Conservation (phyloP, 2,329 filamentous ascomycete species). For the Ophiostoma ips region DNA sequence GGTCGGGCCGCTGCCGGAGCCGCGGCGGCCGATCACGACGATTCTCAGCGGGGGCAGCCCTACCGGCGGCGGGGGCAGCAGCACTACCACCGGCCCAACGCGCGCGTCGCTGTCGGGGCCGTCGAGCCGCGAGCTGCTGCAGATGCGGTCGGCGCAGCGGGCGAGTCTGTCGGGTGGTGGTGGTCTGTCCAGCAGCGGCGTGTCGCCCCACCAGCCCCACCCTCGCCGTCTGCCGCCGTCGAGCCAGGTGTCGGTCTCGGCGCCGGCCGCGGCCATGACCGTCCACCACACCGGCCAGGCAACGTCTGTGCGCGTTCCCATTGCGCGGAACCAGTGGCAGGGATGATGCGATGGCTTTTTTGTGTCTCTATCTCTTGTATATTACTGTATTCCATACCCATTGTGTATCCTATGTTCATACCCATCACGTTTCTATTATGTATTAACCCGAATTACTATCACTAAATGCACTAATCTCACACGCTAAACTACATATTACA, state of each 20-base stretch:
- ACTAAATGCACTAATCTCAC: too few relatives aligned
- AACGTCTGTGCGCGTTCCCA: conserved; percentile 10
- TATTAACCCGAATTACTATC: too few relatives aligned
- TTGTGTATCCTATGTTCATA: neutral
- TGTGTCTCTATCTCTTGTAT: neutral
- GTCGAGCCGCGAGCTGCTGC: conserved; percentile 8
- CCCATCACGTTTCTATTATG: neutral
- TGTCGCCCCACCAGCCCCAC: too few relatives aligned
- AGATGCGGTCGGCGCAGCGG: neutral
- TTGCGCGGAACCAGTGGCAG: conserved; percentile 4
- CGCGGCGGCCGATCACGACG: neutral
- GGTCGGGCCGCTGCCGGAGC: neutral
- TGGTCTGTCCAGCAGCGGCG: neutral
- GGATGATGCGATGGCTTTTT: too few relatives aligned
- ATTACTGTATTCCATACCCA: neutral
- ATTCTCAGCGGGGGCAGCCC: too few relatives aligned
- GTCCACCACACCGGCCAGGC: conserved; percentile 5
- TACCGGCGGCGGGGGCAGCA: neutral
- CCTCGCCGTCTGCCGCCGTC: neutral
- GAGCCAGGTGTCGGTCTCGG: too few relatives aligned
- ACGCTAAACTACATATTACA: too few relatives aligned
- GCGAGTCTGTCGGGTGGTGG: neutral
- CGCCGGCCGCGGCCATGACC: conserved; percentile 4
- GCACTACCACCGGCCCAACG: neutral
- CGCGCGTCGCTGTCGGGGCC: conserved; percentile 6